Base-by-base conservation (phyloP, 2,329 filamentous ascomycete genomes). In the Diaporthe sp. region DNA sequence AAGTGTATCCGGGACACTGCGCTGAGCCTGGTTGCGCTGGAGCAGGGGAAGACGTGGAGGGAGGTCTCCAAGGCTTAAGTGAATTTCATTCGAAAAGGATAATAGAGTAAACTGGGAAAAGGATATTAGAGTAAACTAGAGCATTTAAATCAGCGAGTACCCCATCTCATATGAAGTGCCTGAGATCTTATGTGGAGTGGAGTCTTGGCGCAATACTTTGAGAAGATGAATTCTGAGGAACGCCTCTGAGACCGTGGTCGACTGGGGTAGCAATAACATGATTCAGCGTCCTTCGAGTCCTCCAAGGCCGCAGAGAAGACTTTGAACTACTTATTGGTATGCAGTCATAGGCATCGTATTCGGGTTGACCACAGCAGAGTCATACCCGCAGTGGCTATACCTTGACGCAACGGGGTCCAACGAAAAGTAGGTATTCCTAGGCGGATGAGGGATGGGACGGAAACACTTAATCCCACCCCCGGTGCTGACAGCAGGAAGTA, bases 1-100 rank as follows among this genome's bases (percentile, higher is more conserved):
- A 58, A 73, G 75, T 71, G 42, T 5, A 57, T 77, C 62, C 53
- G 46, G 34, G 75, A 77, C 61, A 77, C 75, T 12, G 75, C 62
- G 1, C 28, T 71, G 71, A 71, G 62, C 51, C 39, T 76, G 75
- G 37, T 76, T 8, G 75, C 71, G 1, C n/a, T 76, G 62, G 75
- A 76, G 62, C 55, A 76, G 65, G 75, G 75, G 3, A 74, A 76
- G 72, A 74, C 72, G 1, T 76, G 57, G 65, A 39, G 42, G 22
- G 71, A 74, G 65, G 71, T 74, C 8, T 72, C 73, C 1, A 72
- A 55, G 71, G 71, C 71, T 22, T 73, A 53, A 34, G 6, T 10
- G n/a, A 7, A 49, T 4, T 3, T 31, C n/a, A 9, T 2, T 8
- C 3, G 17, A 37, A 31, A 39, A 10, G 5, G 10, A 3, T 9